These are phyloP conservation scores for Rhododendron molle DNA, from an alignment of 148 eudicot genomes.

Conservation along the genomic window DNA sequence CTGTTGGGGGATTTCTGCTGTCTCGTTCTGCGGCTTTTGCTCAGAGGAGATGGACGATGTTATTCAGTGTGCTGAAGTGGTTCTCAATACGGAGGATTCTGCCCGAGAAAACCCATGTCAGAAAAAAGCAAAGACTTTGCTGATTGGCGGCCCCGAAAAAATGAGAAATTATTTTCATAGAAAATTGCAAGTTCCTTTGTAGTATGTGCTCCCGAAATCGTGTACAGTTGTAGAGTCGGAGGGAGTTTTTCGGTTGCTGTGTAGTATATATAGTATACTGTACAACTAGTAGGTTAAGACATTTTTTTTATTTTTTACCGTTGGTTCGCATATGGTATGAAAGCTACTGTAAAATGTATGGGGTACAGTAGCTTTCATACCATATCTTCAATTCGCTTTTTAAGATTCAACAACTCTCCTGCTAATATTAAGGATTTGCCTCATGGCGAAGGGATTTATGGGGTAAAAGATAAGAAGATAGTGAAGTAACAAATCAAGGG, in stretches of 20 bases:
- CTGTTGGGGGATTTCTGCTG: too few relatives aligned
- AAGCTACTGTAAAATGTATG: too few relatives aligned
- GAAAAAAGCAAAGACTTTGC: conserved; percentile 7
- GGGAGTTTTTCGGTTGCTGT: neutral
- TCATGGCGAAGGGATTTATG: too few relatives aligned
- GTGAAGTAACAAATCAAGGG: too few relatives aligned
- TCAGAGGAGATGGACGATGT: conserved; percentile 13
- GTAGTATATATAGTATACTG: neutral
- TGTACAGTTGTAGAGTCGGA: neutral
- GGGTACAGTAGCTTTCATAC: too few relatives aligned
- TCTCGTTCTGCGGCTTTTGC: conserved; percentile 23
- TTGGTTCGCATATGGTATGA: too few relatives aligned
- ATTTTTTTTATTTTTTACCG: too few relatives aligned
- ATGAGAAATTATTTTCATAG: too few relatives aligned
- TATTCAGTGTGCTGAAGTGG: conserved; percentile 12
- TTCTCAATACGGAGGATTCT: conserved; percentile 16
- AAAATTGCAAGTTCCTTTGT: neutral
- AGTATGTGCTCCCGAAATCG: neutral
- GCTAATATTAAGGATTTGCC: too few relatives aligned
- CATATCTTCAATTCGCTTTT: too few relatives aligned
- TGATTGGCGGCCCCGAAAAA: neutral
- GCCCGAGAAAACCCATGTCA: conserved; percentile 20
- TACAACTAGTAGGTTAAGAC: neutral
- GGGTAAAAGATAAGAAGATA: too few relatives aligned
- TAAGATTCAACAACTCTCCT: too few relatives aligned